Evolutionary conservation across 164 flowering plant genomes (phyloP), one percentile per base, ranked within the genome.

Genomic region (Stephania japonica): DNA sequence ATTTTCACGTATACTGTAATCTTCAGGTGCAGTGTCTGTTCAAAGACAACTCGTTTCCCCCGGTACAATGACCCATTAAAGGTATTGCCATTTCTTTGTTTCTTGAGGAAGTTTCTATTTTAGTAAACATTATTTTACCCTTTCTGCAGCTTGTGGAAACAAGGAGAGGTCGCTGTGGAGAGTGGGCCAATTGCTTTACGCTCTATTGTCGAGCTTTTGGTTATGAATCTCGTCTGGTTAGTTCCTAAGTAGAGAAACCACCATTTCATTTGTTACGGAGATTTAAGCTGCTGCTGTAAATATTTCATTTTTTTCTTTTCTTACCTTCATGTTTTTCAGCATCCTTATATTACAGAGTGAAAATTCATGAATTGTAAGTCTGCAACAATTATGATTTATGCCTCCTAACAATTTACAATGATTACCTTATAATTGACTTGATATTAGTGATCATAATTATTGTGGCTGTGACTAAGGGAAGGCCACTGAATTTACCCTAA

Each of bases 141-240:
- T 61, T 11, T 23, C 7, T 80, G 76, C 87, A 95, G 99, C 97
- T 95, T 70, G 67, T 93, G 61, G 98, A 95, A 82, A 95, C 99
- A 75, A 87, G 90, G 78, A 87, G 78, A 75, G 99, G 99, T 4
- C 94, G 97, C 16, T 95, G 99, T 81, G 99, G 99, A 75, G 99
- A 95, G 81, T 95, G 98, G 98, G 99, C 97, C 65, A 95, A 95
- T 84, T 95, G 98, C 87, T 95, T 93, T 82, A 93, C 98, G 5
- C 87, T 93, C 66, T 95, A 93, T 76, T 95, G 99, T 74, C 91
- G 98, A 73, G 88, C 94, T 73, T 91, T 93, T 86, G 97, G 96
- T 74, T 93, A 87, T 81, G 92, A 90, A 49, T 78, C 98, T 76
- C 97, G 98, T 73, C 78, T 90, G 91, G 99, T 93, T 72, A 82